Evolutionary conservation across 2,329 filamentous ascomycete species (phyloP), one percentile per base, ranked within the genome.

Genomic region (Lanzia echinophila): DNA sequence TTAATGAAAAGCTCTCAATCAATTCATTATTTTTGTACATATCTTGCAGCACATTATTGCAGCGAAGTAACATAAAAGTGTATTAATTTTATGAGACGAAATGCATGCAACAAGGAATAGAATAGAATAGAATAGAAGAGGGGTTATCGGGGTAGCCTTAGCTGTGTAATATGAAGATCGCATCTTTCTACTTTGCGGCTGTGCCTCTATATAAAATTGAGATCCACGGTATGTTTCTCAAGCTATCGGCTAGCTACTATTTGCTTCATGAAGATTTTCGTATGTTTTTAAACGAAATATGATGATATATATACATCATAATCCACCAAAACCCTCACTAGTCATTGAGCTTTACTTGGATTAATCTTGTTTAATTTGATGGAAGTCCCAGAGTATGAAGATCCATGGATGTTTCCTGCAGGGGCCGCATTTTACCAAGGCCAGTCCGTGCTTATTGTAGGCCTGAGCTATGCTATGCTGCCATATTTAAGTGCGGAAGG

Each of bases 11-110:
- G 13, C 5, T 34, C 15, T 41, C 13, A 15, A 33, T 31, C 22
- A 41, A 32, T 48, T 53, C 36, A 32, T 53, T 15, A n/a, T n/a
- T 42, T 31, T 38, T 52, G 34, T 45, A 52, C 28, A 55, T 45
- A 52, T 48, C 20, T 48, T 33, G 24, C n/a, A 43, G 10, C 6
- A 31, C 17, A 47, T 50, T 22, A 22, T 17, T 41, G 24, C 24
- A 28, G 33, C 50, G 31, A 47, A 47, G 53, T 44, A 47, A 39
- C 19, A 22, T 34, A 20, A 48, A 31, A 45, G 39, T 45, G 46
- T 20, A 38, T 20, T 34, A 38, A 4, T 28, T 28, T 28, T 34
- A 36, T 43, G 13, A 36, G 39, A 15, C 39, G 32, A 32, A 28
- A 46, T 6, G 6, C 8, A 43, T 28, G 24, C 24, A 28, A 28